Evolutionary conservation across 495 filamentous ascomycete genomes (phyloP), one percentile per base, ranked within the genome.

Genomic region (Penicillium waksmanii): DNA sequence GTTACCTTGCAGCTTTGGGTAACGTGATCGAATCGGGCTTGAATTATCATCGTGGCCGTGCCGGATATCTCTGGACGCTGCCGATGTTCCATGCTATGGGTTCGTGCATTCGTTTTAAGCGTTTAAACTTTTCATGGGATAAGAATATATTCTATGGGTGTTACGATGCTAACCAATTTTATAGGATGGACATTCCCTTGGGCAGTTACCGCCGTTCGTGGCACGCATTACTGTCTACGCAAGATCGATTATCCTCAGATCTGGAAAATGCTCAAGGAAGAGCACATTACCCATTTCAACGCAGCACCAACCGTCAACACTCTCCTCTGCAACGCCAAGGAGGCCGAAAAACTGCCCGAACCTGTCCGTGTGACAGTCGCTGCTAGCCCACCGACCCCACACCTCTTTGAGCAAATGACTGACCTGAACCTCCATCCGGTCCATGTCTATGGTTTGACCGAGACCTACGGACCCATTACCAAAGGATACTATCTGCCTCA

Each of bases 281-380:
- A 97, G 67, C 76, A 82, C 12, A 87, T 98, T 56, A 98, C 92
- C 6, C 95, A 98, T 75, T 98, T 93, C 81, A 94, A 92, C 67
- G 95, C 95, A 5, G 95, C 95, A 5, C 95, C 95, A 13, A 98
- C 95, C 3, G 95, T 98, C 47, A 97, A 97, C 73, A 98, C 93
- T 0, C 76, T 98, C 2, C 85, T 98, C 8, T 97, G 95, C 73
- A 86, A 86, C 34, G 81, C 87, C 1, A 75, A 82, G 40, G 84
- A 90, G 65, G 95, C 95, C 3, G 84, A 82, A 58, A 75, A 62
- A 50, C 79, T 98, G 5, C 80, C 87, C 2, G 72, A 84, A 7
- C 86, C 87, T 3, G 92, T 98, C 42, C 83, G 87, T 2, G 95
- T 98, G 23, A 97, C 92, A 2, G 96, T 98, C 18, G 95, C 95